These are phyloP conservation scores for Pelargonium citronellum DNA, from an alignment of 441 rosid genomes.

Conservation along the genomic window DNA sequence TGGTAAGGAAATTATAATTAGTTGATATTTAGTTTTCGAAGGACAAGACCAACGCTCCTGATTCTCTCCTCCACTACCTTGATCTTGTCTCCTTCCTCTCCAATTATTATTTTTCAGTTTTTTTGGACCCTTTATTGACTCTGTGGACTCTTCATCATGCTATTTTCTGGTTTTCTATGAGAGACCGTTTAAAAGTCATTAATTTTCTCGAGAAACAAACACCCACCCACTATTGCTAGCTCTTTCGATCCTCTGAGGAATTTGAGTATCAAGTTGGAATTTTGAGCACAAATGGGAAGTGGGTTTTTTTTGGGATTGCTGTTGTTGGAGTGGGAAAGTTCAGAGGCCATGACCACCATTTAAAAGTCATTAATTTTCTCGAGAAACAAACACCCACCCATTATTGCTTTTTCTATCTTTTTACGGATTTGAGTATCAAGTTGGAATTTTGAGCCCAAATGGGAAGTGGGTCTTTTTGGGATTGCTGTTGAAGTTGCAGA, in stretches of 20 bases:
- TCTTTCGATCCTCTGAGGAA: constrained; percentile 8
- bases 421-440: constrained; percentile 1
- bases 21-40: neutral
- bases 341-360: neutral
- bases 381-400: constrained; percentile 10
- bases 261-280: neutral
- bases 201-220: neutral
- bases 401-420: neutral
- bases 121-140: constrained; percentile 10
- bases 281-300: neutral
- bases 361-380: neutral
- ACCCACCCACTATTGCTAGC: neutral
- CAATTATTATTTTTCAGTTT: constrained; percentile 16
- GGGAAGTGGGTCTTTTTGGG: constrained; percentile 5
- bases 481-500: neutral
- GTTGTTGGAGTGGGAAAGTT: neutral
- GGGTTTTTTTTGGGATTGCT: constrained; percentile 3
- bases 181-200: neutral
- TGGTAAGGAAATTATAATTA: neutral
- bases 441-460: neutral
- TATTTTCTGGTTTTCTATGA: neutral
- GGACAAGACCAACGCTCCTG: constrained; percentile 1
- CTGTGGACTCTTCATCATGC: neutral
- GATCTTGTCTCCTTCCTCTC: constrained; percentile 5
- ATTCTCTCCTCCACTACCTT: neutral